Base-by-base conservation (phyloP, 2,329 filamentous ascomycete genomes). In the Aspergillaceae sp. region DNA sequence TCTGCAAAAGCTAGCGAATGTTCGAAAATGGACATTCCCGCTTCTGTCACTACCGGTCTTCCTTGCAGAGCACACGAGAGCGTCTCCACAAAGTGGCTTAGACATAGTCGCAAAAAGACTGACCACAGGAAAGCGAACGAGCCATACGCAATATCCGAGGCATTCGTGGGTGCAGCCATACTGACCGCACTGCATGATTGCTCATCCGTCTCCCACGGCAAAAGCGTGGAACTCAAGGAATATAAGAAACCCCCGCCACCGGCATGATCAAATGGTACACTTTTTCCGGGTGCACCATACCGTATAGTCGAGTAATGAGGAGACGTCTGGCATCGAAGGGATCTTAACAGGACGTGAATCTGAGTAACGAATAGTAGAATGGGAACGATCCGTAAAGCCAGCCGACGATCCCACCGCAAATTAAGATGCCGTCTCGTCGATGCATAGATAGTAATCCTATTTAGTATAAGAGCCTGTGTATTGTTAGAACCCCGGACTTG, bases 1-100 rank as follows among this genome's bases (percentile, higher is more conserved):
- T 98, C 92, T 7, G 91, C 88, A 69, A 97, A 98, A 2, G 91
- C 91, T 6, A 98, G 74, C 0, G 90, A 96, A 61, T 96, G 90
- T 63, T 98, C 92, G 58, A 97, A 95, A 2, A 96, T 78, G 0
- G 90, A 95, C 87, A 97, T 95, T 11, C 89, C 90, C 1, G 88
- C 94, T 68, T 97, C 92, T 0, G 87, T 84, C 51, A 86, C 80
- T 0, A 87, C 79, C 2, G 81, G 78, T 2, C 86, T 81, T 30
- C 91, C 91, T 64, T 95, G 88, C 5, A 97, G 77, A 7, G 91
- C 87, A 64, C 88, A 94, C 3, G 85, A 84, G 7, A 97, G 70
- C 0, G 87, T 92, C 66, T 97, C 92, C 19, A 95, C 71, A 56
- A 97, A 91, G 61, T 95, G 87, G 55, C 88, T 90, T 2, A 83